Conservation (phyloP, 257 asterid genomes). For the Handroanthus guayacan region DNA sequence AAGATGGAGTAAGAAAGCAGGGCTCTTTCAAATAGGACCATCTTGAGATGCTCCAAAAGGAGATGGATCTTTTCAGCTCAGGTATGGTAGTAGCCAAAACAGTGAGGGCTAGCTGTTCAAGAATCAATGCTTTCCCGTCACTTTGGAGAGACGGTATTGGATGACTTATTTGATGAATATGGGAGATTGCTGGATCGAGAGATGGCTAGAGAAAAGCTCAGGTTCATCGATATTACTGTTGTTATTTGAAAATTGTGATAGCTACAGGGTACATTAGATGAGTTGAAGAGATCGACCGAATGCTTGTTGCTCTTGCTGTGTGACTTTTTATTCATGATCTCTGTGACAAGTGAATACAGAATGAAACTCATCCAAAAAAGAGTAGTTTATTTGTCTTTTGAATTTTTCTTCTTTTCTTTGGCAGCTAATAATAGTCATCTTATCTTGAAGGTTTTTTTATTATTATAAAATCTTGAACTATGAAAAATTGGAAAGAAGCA, state of each 20-base stretch:
- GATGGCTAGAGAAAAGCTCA: slow-evolving; percentile 45
- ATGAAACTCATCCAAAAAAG: too few species aligned
- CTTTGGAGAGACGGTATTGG: slow-evolving; percentile 61
- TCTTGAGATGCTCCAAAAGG: slow-evolving; percentile 49
- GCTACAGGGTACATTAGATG: background rate
- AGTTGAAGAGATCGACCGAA: too few species aligned
- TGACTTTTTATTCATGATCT: too few species aligned
- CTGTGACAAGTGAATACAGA: too few species aligned
- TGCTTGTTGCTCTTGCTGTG: too few species aligned
- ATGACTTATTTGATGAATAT: slow-evolving; percentile 54
- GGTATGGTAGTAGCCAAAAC: slow-evolving; percentile 57
- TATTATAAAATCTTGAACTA: too few species aligned
- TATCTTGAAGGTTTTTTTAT: too few species aligned
- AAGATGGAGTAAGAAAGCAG: slow-evolving; percentile 41
- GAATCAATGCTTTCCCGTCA: slow-evolving; percentile 66
- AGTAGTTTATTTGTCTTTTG: too few species aligned
- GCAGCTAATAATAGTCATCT: too few species aligned
- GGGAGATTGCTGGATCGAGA: slow-evolving; percentile 61
- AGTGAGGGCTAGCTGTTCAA: slow-evolving; percentile 65
- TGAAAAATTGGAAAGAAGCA: too few species aligned
- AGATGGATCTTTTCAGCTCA: slow-evolving; percentile 40
- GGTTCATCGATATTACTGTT: slow-evolving; percentile 40
- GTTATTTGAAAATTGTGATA: slow-evolving; percentile 44
- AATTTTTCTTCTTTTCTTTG: too few species aligned
- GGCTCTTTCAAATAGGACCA: slow-evolving; percentile 51